Percentiles rank a stretch among this genome's conserved stretches.
Evolutionary conservation across 202 grass and related monocot species (phyloP).

Genomic region (Schoenoplectus triqueter): DNA sequence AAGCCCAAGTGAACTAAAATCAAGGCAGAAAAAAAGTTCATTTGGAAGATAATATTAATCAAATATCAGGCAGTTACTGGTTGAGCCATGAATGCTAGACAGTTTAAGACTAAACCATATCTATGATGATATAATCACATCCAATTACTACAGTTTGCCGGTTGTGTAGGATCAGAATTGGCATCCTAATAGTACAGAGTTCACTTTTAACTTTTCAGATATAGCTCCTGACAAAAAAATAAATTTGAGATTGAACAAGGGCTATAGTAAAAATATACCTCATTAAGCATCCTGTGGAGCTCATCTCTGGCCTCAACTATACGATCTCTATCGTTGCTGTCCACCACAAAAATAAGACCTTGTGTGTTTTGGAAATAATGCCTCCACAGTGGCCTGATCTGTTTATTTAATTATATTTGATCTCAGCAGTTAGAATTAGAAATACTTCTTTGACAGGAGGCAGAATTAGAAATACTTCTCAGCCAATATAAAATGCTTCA

Average conservation of each 20-base stretch:
- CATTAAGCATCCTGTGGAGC: conserved; percentile 93
- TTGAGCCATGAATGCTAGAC: not conserved
- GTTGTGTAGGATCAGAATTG: not conserved
- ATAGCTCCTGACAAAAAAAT: not conserved
- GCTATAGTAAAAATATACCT: conserved; percentile 47
- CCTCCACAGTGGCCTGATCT: conserved; percentile 97
- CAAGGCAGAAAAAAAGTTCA: not conserved
- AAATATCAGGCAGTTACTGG: not conserved
- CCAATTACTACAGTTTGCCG: not conserved
- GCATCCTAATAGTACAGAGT: not conserved
- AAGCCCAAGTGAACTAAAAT: conserved; percentile 12
- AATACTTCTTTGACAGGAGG: not conserved
- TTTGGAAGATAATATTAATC: not conserved
- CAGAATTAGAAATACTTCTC: not conserved
- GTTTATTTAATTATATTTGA: conserved; percentile 44
- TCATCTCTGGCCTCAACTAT: conserved; percentile 98
- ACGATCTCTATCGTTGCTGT: conserved; percentile 95
- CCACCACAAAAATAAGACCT: conserved; percentile 96
- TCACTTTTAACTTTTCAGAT: not conserved
- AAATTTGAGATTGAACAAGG: not conserved
- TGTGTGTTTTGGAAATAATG: conserved; percentile 99
- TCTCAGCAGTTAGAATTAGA: not conserved
- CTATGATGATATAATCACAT: not conserved
- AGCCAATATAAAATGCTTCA: not conserved
- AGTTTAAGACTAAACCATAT: not conserved